Base-by-base conservation (phyloP, 176 grass and related monocot species). In the Cocos nucifera region DNA sequence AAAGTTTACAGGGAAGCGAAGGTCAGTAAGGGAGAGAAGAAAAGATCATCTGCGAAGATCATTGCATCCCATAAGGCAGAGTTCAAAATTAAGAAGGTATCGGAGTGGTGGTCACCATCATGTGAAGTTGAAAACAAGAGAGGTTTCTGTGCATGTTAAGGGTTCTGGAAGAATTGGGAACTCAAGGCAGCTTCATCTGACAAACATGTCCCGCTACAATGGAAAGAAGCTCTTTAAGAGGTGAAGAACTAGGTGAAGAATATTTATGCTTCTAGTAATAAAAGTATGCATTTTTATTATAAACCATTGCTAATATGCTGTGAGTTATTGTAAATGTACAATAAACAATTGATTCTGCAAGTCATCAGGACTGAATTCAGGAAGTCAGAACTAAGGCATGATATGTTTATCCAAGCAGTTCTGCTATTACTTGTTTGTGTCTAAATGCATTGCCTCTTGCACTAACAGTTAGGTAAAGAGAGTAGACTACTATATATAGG, bases 61-160 rank as follows among this genome's bases (percentile, higher is more conserved):
- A 30, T 7, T 67, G 24, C 20, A 55, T 67, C 64, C 64, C 1
- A 17, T 35, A 26, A 30, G 64, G 24, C 24, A 22, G 14, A 32
- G 51, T 20, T 67, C 64, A 15, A 67, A 67, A 54, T 53, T 17
- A 55, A 55, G 64, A 54, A 65, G 18, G 18, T 22, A 17, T 4
- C 5, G 20, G 49, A 27, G 19, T 22, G 15, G 51, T n/a, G 39
- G 64, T 20, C 26, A 25, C 24, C 64, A 55, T 17, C 64, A 55
- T 20, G 64, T 67, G 51, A 67, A 51, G 10, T 55, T 67, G 26
- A 67, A 23, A 55, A 67, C 64, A 30, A 67, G 64, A 14, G 64
- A 67, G 64, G 24, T 67, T 7, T 67, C 64, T 30, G 51, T 67
- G 3, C 64, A 67, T 29, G 50, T 67, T 4, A 67, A 67, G 51